Evolutionary conservation across 1,284 basidiomycete genomes (phyloP), one percentile per base, ranked within the genome.

Genomic region (Fistulinella staudtii): DNA sequence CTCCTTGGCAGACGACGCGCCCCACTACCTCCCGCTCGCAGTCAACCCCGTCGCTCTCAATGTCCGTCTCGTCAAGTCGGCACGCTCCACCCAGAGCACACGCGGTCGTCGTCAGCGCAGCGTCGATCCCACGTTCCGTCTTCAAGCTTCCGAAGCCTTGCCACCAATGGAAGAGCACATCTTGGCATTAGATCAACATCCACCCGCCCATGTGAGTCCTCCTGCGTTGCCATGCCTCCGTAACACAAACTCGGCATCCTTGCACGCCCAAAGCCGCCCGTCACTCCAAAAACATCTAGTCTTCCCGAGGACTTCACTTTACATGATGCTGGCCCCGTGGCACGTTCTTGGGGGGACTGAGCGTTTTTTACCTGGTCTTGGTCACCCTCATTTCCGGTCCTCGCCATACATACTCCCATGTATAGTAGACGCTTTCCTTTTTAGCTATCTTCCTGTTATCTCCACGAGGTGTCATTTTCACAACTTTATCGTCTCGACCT

Each of bases 311-410:
- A 52, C 43, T 66, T 63, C 42, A 48, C 15, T 4, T 57, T 64
- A 36, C 50, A 42, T 42, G 60, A 64, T 42, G 60, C 65, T 44
- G 61, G 61, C 29, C 60, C 62, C 14, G 63, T 64, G 33, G 64
- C 61, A 52, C 58, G 65, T 37, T 64, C 61, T 23, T 64, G 61
- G 61, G 62, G 49, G 10, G 61, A 67, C 54, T 66, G 42, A 65
- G 36, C 45, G n/a, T n/a, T n/a, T n/a, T n/a, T n/a, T n/a, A n/a
- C 20, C 31, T 51, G 42, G 35, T 45, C 34, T 47, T 49, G 34
- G 43, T 53, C 60, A 50, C 64, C 15, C 52, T 66, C 63, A 57
- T 59, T 61, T 57, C 56, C 61, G 61, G 53, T 51, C 57, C 45
- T 50, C 48, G 23, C 43, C 56, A 56, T 51, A 39, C 46, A 36